Base-by-base conservation (phyloP, 108 stramenopile species). In the Tribonema minus region DNA sequence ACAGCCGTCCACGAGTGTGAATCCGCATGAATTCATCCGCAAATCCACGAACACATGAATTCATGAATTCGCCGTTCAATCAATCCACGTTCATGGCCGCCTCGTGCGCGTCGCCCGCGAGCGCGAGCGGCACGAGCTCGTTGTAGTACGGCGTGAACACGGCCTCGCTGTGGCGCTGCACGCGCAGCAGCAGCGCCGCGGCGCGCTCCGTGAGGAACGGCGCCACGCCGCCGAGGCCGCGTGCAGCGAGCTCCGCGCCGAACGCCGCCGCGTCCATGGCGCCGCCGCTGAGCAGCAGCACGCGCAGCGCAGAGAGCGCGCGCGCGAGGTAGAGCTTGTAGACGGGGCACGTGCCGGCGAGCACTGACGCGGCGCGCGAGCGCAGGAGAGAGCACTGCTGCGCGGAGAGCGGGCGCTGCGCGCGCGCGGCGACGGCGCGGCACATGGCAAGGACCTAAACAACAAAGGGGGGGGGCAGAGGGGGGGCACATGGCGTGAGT, bases 81-180 rank as follows among this genome's bases (percentile, higher is more conserved):
- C n/a, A 79, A 58, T 79, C 77, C 15, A 79, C 77, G 58, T 79
- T 46, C 40, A 79, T 41, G 15, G 77, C 68, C 37, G 41, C 59
- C 27, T 63, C 65, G 68, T 79, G 77, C 12, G 76, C 76, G 20
- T 64, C 76, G 32, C 37, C 32, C n/a, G 65, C 28, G 26, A 79
- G 66, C 26, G 68, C 67, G 9, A 79, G 68, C 37, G 77, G 77
- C 31, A 79, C 41, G 58, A 79, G 64, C 68, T 79, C 77, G 61
- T 79, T 79, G 77, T 79, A 79, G 60, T 68, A 79, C 29, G 68
- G 61, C 29, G 68, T 58, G 68, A 69, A 79, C 36, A 79, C 77
- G 25, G 68, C 68, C 28, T 79, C 77, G 40, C 60, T 79, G 68
- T 79, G 67, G n/a, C 68, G 23, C 38, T 79, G 35, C 58, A 79